A percentile compares a stretch with the other conserved stretches of the same genome.
Conservation (phyloP, 179 eudicot genomes). For the Amaranthus tricolor region DNA sequence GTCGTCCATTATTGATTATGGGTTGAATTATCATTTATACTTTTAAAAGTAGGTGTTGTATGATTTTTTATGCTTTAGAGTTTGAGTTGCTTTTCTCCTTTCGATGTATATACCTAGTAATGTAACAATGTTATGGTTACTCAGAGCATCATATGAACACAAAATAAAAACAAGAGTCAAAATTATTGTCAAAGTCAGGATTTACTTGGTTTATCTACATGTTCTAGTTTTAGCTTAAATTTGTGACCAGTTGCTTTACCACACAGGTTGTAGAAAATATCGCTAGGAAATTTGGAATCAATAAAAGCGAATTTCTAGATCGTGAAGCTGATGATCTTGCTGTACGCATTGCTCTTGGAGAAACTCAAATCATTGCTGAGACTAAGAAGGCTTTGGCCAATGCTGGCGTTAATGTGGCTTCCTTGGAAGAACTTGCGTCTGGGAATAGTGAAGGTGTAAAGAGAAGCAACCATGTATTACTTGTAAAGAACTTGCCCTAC, state of each 20-base stretch:
- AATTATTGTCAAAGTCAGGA: not conserved
- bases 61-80: not conserved
- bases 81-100: not conserved
- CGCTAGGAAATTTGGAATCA: constrained; percentile 77
- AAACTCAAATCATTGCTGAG: constrained; percentile 88
- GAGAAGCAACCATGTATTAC: constrained; percentile 83
- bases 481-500: constrained; percentile 89
- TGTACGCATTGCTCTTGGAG: constrained; percentile 87
- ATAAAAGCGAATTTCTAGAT: constrained; percentile 81
- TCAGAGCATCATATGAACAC: not conserved
- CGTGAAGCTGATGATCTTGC: constrained; percentile 88
- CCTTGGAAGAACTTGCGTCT: constrained; percentile 70
- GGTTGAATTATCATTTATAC: not conserved
- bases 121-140: not conserved
- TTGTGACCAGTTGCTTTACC: constrained; percentile 13
- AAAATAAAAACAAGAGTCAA: not conserved
- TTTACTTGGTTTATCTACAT: not conserved
- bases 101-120: too few relatives aligned
- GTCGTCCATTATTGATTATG: not conserved
- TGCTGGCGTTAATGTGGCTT: constrained; percentile 74
- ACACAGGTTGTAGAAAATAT: constrained; percentile 78
- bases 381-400: constrained; percentile 82
- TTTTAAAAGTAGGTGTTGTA: not conserved
- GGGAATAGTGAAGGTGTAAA: constrained; percentile 50
- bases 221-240: not conserved